Conservation (phyloP, 78 protist genomes). For the Dictyostelium discoideum region dicty_2.7 NC_007090.3:1050001-1050500, state of each 20-base stretch:
- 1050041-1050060: constrained; percentile 8
- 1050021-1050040: constrained; percentile 17
- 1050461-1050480: constrained; percentile 84
- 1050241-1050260: constrained; percentile 84
- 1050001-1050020: not conserved
- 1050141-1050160: constrained; percentile 57
- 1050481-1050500: constrained; percentile 86
- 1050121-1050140: constrained; percentile 26
- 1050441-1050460: constrained; percentile 91
- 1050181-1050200: constrained; percentile 60
- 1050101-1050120: constrained; percentile 39
- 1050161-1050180: constrained; percentile 56
- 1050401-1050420: not conserved
- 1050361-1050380: not conserved
- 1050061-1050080: constrained; percentile 9
- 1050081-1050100: not conserved
- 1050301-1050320: not conserved
- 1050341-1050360: not conserved
- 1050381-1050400: constrained; percentile 14
- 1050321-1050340: not conserved
- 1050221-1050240: constrained; percentile 83
- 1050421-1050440: constrained; percentile 65
- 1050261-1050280: constrained; percentile 76
- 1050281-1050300: constrained; percentile 62
- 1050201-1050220: constrained; percentile 74